Base-by-base conservation (phyloP, 371 early-diverging fungal species). In the Saksenaea vasiformis region DNA sequence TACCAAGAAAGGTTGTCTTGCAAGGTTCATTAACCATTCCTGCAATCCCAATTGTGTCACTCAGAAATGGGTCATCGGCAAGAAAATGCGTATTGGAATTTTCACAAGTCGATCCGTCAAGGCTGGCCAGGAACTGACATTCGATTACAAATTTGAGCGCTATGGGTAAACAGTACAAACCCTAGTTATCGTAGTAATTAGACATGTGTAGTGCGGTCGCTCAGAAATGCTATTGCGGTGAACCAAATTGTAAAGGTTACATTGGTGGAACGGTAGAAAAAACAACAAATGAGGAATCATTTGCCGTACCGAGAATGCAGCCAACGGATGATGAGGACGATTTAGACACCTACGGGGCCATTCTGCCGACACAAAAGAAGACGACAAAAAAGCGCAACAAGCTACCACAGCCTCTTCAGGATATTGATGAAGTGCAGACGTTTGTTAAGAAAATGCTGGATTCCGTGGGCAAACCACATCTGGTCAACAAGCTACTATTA, bases 211-310 rank as follows among this genome's bases (percentile, higher is more conserved):
- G 93, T 59, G 87, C 90, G 17, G 84, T 87, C 31, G 94, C 98
- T 3, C 98, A 98, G 71, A 76, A 72, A 14, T 98, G 98, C 71
- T 94, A 87, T 67, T 98, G 98, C 70, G 96, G 95, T 3, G 92
- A 94, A 66, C 62, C 83, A 1, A 86, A 78, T 31, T 98, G 98
- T 72, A 89, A 87, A 64, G 97, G 97, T 2, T 85, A 85, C 41
- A 96, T 98, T 69, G 97, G 97, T 22, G 91, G 85, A 4, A 79
- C 80, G 58, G 79, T 77, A 37, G n/a, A 34, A 39, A 51, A 54
- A 2, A 44, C 56, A 14, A 38, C 39, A 24, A 37, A 57, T 26
- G 56, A 64, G 19, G 64, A 58, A 13, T 27, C 36, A 17, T 47
- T 58, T 27, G 37, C 60, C 38, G 57, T 15, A 22, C 19, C 39